Percentiles rank a stretch among this genome's conserved stretches.
Evolutionary conservation across 2,329 filamentous ascomycete species (phyloP).

Genomic region (Dactylellina parvicollis): DNA sequence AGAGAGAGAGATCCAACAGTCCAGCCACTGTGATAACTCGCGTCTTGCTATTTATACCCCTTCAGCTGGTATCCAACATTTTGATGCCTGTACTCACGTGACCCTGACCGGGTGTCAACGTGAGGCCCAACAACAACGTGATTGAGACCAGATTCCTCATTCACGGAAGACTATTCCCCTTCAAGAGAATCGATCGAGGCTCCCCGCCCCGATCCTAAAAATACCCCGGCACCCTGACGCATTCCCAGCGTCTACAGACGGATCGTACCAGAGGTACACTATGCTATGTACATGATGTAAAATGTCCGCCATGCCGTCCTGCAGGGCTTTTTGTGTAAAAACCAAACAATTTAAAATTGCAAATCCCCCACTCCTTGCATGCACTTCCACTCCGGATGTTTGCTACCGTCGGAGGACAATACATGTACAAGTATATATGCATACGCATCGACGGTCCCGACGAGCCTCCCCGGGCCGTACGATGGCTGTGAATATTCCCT

Average conservation of each 20-base stretch:
- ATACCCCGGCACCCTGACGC: neutral
- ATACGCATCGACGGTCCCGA: neutral
- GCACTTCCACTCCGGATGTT: neutral
- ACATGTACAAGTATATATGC: neutral
- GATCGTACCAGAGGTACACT: neutral
- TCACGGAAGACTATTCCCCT: neutral
- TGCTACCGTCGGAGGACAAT: neutral
- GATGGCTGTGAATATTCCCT: neutral
- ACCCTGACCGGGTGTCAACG: neutral
- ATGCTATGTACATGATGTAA: neutral
- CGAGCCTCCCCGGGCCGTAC: neutral
- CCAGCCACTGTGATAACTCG: too few relatives aligned
- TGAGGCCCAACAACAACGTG: neutral
- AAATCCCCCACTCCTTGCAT: constrained; percentile 1
- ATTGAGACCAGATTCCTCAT: neutral
- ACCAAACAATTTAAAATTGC: neutral
- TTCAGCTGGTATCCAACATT: too few relatives aligned
- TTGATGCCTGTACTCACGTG: too few relatives aligned
- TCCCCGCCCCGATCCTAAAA: neutral
- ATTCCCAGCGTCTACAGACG: constrained; percentile 35
- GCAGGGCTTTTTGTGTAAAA: neutral
- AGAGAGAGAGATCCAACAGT: too few relatives aligned
- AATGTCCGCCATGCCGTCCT: neutral
- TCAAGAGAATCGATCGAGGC: constrained; percentile 1
- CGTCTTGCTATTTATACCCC: too few relatives aligned